Percentiles rank a stretch among this genome's conserved stretches.
Conservation (phyloP, 2,329 filamentous ascomycete genomes). For the Botrytis elliptica region DNA sequence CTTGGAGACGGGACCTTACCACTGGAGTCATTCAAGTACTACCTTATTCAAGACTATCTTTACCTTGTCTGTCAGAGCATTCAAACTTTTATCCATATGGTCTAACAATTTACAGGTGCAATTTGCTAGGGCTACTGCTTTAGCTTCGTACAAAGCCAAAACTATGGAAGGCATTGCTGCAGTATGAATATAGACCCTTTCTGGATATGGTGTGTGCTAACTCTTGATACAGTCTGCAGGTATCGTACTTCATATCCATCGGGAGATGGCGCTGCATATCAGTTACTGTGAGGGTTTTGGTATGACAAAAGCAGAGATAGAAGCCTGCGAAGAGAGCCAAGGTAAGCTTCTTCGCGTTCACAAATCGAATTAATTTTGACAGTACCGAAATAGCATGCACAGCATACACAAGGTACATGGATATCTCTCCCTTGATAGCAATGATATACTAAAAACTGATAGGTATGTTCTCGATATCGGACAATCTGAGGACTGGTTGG, state of each 20-base stretch:
- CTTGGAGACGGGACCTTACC: conserved; percentile 76
- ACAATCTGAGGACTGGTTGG: conserved; percentile 83
- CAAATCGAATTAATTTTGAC: conserved; percentile 20
- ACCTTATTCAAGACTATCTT: conserved; percentile 89
- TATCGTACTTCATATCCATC: conserved; percentile 74
- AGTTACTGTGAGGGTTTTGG: conserved; percentile 81
- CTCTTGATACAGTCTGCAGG: conserved; percentile 52
- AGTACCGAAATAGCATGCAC: conserved; percentile 57
- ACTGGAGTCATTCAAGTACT: conserved; percentile 76
- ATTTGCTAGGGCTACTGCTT: conserved; percentile 81
- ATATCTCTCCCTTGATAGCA: background rate
- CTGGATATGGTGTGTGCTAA: background rate
- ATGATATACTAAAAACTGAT: conserved; percentile 7
- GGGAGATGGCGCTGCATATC: conserved; percentile 79
- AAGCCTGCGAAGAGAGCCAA: conserved; percentile 70
- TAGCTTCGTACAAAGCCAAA: conserved; percentile 82
- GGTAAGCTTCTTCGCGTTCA: conserved; percentile 46
- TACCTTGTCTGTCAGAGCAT: conserved; percentile 63
- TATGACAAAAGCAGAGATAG: conserved; percentile 70
- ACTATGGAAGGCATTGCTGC: conserved; percentile 69
- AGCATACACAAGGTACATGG: conserved; percentile 62
- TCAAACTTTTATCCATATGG: background rate
- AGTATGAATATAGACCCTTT: conserved; percentile 45
- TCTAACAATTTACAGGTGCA: conserved; percentile 58
- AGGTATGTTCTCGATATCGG: conserved; percentile 87